Evolutionary conservation across 139 green algal genomes (phyloP).

Genomic region (Chlamydomonas asymmetrica): DNA sequence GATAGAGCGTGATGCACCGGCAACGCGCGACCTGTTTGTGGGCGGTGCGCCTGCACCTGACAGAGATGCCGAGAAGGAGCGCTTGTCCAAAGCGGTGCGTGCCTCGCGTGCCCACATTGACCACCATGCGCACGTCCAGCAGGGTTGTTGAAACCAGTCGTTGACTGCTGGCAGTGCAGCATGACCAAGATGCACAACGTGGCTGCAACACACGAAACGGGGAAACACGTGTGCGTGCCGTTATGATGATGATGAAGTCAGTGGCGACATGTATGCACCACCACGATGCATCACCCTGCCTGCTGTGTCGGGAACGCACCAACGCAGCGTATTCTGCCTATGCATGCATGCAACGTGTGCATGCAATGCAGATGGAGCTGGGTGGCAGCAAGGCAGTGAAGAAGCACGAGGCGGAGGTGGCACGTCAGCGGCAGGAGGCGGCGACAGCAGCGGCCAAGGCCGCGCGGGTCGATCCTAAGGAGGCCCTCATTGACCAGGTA

Average conservation of each 20-base stretch:
- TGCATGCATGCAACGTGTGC: too few species aligned
- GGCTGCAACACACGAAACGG: not conserved
- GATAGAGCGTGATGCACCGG: conserved; percentile 8
- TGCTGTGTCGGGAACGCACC: too few species aligned
- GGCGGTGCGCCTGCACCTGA: conserved; percentile 7
- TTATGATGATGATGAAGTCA: not conserved
- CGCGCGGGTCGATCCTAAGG: conserved; percentile 11
- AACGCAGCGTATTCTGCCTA: too few species aligned
- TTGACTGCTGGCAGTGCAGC: not conserved
- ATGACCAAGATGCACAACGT: not conserved
- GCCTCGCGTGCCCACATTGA: not conserved
- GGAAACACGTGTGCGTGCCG: not conserved
- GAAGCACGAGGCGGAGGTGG: conserved; percentile 16
- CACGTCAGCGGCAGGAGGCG: not conserved
- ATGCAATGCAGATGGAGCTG: conserved; percentile 22
- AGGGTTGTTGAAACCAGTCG: not conserved
- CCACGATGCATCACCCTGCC: too few species aligned
- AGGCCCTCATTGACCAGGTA: conserved; percentile 37
- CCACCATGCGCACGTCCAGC: not conserved
- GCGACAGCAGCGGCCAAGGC: not conserved
- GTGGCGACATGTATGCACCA: too few species aligned
- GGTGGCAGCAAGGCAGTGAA: conserved; percentile 1
- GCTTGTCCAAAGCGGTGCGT: conserved; percentile 22
- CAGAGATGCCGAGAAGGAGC: conserved; percentile 32
- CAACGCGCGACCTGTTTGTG: conserved; percentile 20